These are phyloP conservation scores for Inosperma sp. DNA, from an alignment of 768 basidiomycete genomes.

Conservation along the genomic window DNA sequence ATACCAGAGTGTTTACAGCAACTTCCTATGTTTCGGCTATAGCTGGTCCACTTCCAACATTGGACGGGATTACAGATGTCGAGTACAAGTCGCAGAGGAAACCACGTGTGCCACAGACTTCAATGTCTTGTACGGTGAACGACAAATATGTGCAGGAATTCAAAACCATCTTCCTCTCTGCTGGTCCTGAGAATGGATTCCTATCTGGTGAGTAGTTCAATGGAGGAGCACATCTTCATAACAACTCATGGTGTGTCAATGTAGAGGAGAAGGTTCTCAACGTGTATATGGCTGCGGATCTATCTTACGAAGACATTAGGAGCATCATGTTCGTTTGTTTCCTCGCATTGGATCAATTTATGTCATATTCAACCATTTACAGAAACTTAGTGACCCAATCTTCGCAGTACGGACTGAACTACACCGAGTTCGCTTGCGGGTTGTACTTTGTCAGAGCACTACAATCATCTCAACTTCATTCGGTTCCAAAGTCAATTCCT, in stretches of 20 bases:
- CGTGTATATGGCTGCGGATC: conserved; percentile 57
- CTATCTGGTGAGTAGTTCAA: conserved; percentile 41
- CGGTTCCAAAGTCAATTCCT: conserved; percentile 32
- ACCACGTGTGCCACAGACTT: conserved; percentile 23
- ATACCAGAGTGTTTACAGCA: not conserved
- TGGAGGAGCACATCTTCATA: not conserved
- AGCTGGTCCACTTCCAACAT: conserved; percentile 51
- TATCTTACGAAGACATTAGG: conserved; percentile 54
- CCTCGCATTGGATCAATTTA: not conserved
- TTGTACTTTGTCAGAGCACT: conserved; percentile 58
- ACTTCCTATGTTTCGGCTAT: conserved; percentile 9
- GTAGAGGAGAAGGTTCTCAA: conserved; percentile 56
- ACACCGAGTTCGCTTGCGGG: conserved; percentile 63
- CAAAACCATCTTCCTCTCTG: conserved; percentile 46
- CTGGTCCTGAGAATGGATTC: conserved; percentile 48
- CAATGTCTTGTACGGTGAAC: conserved; percentile 42
- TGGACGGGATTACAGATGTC: conserved; percentile 29
- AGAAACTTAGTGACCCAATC: conserved; percentile 5
- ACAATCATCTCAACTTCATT: conserved; percentile 29
- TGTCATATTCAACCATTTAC: not conserved
- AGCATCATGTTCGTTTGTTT: conserved; percentile 49
- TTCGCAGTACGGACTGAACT: conserved; percentile 50
- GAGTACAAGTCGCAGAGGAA: not conserved
- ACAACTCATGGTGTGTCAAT: not conserved
- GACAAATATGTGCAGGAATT: conserved; percentile 52